A percentile compares a stretch with the other conserved stretches of the same genome.
Conservation (phyloP, 768 basidiomycete species). For the Lentinula sp. region DNA sequence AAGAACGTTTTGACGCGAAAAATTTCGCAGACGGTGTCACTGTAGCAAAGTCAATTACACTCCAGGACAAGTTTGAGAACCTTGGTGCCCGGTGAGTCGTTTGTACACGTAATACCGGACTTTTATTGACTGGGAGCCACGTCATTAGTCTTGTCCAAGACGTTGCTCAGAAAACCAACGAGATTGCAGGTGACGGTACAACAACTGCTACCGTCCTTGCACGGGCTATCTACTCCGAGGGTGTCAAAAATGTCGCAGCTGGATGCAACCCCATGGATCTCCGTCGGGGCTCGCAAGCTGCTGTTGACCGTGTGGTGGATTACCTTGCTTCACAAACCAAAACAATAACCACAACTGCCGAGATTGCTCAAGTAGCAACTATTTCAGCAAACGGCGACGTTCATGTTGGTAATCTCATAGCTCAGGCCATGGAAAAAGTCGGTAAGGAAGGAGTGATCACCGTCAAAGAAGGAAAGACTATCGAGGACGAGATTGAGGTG, state of each 20-base stretch:
- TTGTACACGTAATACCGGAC: not conserved
- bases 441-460: conserved; percentile 99
- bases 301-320: conserved; percentile 91
- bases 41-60: conserved; percentile 89
- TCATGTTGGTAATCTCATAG: conserved; percentile 92
- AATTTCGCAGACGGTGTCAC: conserved; percentile 83
- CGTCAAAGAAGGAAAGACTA: conserved; percentile 97
- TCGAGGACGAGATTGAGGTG: conserved; percentile 98
- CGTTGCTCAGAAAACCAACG: conserved; percentile 95
- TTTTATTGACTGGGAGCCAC: conserved; percentile 6
- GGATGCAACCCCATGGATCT: conserved; percentile 99
- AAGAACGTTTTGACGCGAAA: not conserved
- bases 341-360: conserved; percentile 93
- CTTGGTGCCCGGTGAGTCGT: conserved; percentile 81
- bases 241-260: conserved; percentile 98
- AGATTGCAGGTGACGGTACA: conserved; percentile 95
- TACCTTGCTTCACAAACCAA: conserved; percentile 86
- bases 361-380: conserved; percentile 99
- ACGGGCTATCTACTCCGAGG: conserved; percentile 96
- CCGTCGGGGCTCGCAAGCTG: conserved; percentile 94
- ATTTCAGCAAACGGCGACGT: conserved; percentile 80
- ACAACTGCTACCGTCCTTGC: conserved; percentile 97
- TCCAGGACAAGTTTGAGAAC: conserved; percentile 99
- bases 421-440: conserved; percentile 99
- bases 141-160: conserved; percentile 79